Evolutionary conservation across 1,139 yeast genomes (phyloP), one percentile per base, ranked within the genome.

Genomic region (Taphrina communis): DNA sequence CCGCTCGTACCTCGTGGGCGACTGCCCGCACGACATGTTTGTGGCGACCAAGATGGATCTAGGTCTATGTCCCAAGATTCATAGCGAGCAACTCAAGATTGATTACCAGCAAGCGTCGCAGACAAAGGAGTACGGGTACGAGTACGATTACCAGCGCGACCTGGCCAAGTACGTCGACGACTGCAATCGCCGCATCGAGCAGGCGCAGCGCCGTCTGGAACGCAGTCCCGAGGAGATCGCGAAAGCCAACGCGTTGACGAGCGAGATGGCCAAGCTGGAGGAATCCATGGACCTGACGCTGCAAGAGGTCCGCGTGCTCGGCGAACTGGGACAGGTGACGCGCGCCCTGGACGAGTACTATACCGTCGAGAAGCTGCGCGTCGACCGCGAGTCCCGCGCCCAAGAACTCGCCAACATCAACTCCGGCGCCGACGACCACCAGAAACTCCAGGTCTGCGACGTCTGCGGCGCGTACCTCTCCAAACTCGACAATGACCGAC

Each of bases 391-490:
- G 52, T 74, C 73, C 44, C 71, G 71, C 36, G 74, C 72, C 68
- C 78, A 80, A 38, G 75, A 68, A 42, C 67, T 65, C 14, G 51
- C 72, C 36, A 62, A 70, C 46, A 46, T 61, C 55, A 59, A 65
- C 35, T 48, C 63, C 9, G 71, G 70, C 36, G 69, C 68, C 21
- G 56, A 44, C 39, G 70, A 77, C 0, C 96, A 90, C 75, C 98
- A 93, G 75, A 90, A 90, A 76, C 81, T 93, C 65, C 97, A 92
- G 77, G 96, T 91, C 0, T 94, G 99, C 79, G 90, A 86, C 73
- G 87, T 86, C 1, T 94, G 99, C 79, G 97, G 97, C 0, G 97
- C 97, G 0, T 91, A 88, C 76, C 81, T 94, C 69, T 90, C 97
- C 4, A 82, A 96, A 71, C 81, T 92, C 70, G 99, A 94, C 77